phyloP scores from a whole-genome alignment of 1,139 yeast genomes.

The Hansenula sp. region DNA sequence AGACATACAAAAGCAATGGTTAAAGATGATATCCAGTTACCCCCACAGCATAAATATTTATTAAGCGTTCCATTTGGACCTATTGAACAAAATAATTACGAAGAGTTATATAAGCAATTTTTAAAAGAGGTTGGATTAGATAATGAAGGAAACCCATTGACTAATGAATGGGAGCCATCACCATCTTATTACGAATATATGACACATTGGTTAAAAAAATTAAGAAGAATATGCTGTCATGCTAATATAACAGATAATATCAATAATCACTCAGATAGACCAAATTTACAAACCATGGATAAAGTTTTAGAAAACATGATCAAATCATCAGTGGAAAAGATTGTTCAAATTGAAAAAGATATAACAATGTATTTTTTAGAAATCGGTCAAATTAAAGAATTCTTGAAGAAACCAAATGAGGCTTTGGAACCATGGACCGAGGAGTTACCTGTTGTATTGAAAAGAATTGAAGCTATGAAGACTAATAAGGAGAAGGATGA shows the following conservation, averaged over 20 bases:
- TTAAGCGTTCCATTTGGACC: constrained; percentile 73
- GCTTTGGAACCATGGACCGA: constrained; percentile 46
- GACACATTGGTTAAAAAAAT: constrained; percentile 62
- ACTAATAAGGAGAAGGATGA: constrained; percentile 12
- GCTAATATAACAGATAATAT: constrained; percentile 56
- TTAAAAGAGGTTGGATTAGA: constrained; percentile 56
- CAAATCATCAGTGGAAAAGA: constrained; percentile 44
- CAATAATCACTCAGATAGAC: constrained; percentile 6
- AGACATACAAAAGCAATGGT: constrained; percentile 88
- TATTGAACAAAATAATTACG: constrained; percentile 80
- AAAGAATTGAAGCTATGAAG: constrained; percentile 10
- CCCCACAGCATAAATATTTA: constrained; percentile 69
- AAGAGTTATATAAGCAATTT: constrained; percentile 57
- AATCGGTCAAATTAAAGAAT: constrained; percentile 64
- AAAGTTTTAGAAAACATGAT: constrained; percentile 66
- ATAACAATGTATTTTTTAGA: constrained; percentile 41
- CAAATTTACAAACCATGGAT: constrained; percentile 52
- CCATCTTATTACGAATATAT: constrained; percentile 37
- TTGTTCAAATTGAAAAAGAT: constrained; percentile 46
- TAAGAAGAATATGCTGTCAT: constrained; percentile 82
- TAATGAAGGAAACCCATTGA: constrained; percentile 50
- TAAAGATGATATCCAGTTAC: constrained; percentile 67
- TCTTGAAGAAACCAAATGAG: constrained; percentile 40
- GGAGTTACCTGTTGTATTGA: constrained; percentile 27
- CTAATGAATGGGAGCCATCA: constrained; percentile 49